Evolutionary conservation across 257 asterid genomes (phyloP), one percentile per base, ranked within the genome.

Genomic region (Thymus quinquecostatus): DNA sequence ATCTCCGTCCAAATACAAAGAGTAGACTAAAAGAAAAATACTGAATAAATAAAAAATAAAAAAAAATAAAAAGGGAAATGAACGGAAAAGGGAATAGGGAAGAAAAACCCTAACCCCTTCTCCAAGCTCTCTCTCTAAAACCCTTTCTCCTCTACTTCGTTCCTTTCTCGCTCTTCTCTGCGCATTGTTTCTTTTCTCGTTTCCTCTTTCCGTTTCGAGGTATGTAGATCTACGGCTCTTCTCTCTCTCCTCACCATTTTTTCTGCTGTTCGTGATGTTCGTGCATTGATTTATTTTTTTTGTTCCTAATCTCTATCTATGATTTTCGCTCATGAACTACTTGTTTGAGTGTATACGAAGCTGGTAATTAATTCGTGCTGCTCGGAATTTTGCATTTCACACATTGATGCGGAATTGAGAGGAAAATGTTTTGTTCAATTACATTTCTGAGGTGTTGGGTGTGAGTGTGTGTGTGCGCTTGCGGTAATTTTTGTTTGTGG

Each of bases 101-200:
- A 38, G 41, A 55, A 66, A 75, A 72, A 69, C 75, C 79, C 57
- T 63, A 76, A 80, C 79, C 79, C 64, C 81, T 80, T 69, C 77
- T 11, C 60, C 81, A 76, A 72, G 81, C 61, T 5, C 64, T 48
- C 67, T 8, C 56, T n/a, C 70, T 69, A 68, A 80, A 80, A 76
- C 81, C 77, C 79, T 70, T 21, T 49, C 55, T 32, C 33, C 21
- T 50, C 48, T 21, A 6, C 40, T 27, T 59, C 14, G 10, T 75
- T 5, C 40, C 2, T 1, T 10, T 62, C 66, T 51, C 60, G 32
- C 48, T 67, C 4, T 65, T 48, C 60, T 63, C 30, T 11, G 2
- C 67, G 11, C 71, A 40, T 34, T 70, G 55, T 55, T 45, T 38
- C 21, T 27, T 14, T 38, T 10, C 66, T 59, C 5, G 33, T 5